These are phyloP conservation scores for Phyllachora maydis DNA, from an alignment of 2,329 filamentous ascomycete genomes.

Conservation along the genomic window DNA sequence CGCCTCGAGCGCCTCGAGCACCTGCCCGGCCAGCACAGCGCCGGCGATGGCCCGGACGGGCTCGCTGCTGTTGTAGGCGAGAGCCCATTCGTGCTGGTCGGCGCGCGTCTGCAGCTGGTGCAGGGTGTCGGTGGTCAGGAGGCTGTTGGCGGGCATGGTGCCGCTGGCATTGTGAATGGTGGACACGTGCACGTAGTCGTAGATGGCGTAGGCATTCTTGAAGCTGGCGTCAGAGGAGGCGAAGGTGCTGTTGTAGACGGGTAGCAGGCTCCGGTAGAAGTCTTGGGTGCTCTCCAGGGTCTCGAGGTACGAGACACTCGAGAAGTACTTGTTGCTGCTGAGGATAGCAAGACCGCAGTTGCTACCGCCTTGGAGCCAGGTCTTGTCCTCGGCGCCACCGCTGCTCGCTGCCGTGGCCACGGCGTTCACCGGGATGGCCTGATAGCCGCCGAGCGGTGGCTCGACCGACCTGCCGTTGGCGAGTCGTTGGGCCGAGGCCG, in stretches of 20 bases:
- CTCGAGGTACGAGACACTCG: slow-evolving; percentile 20
- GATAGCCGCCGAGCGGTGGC: slow-evolving; percentile 59
- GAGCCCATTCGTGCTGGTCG: slow-evolving; percentile 59
- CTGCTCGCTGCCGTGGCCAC: slow-evolving; percentile 32
- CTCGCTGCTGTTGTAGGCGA: slow-evolving; percentile 65
- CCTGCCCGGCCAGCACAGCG: slow-evolving; percentile 32
- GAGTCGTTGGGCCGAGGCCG: slow-evolving; percentile 34
- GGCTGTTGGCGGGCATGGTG: slow-evolving; percentile 33
- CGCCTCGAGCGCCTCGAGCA: slow-evolving; percentile 28
- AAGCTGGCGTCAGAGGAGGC: slow-evolving; percentile 22
- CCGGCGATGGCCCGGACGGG: slow-evolving; percentile 36
- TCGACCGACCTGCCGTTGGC: slow-evolving; percentile 48
- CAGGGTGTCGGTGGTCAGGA: slow-evolving; percentile 39
- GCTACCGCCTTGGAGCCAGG: slow-evolving; percentile 37
- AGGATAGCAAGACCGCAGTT: slow-evolving; percentile 32
- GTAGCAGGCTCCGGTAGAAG: slow-evolving; percentile 34
- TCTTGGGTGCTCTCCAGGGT: slow-evolving; percentile 29
- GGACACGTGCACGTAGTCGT: slow-evolving; percentile 37
- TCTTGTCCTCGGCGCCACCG: slow-evolving; percentile 30
- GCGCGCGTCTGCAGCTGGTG: slow-evolving; percentile 52
- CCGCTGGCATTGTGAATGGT: slow-evolving; percentile 37
- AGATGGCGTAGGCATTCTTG: slow-evolving; percentile 42
- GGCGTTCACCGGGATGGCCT: slow-evolving; percentile 57
- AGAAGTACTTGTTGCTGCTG: slow-evolving; percentile 33
- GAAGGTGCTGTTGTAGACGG: slow-evolving; percentile 33